Conservation (phyloP, 2,329 filamentous ascomycete genomes). For the Aplosporella prunicola region DNA sequence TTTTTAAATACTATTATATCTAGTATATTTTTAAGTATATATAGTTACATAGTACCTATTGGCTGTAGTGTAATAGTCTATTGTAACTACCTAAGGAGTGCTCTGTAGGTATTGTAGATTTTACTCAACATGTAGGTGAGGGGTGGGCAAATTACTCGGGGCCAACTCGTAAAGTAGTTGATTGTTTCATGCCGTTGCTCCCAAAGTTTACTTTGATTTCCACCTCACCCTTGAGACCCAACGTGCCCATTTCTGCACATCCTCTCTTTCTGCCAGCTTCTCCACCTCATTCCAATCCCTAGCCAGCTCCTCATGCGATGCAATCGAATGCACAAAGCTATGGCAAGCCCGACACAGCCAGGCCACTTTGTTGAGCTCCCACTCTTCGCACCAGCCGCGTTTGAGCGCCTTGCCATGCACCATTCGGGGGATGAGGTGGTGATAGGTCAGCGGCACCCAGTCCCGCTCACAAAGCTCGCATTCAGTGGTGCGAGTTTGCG, state of each 20-base stretch:
- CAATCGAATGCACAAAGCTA: slow-evolving; percentile 68
- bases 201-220: slow-evolving; percentile 39
- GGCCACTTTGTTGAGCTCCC: slow-evolving; percentile 68
- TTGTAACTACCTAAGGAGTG: no score
- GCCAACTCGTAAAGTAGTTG: no score
- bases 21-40: no score
- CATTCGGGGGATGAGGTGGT: slow-evolving; percentile 73
- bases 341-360: slow-evolving; percentile 84
- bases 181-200: no score
- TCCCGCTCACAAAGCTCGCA: slow-evolving; percentile 72
- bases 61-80: no score
- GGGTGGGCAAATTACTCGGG: no score
- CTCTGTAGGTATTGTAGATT: no score
- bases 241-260: slow-evolving; percentile 59
- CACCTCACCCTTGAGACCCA: slow-evolving; percentile 69
- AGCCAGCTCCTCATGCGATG: slow-evolving; percentile 68
- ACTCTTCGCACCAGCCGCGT: slow-evolving; percentile 68
- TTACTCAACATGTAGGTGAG: no score
- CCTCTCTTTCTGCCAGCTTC: slow-evolving; percentile 56
- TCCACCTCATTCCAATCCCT: slow-evolving; percentile 65
- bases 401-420: slow-evolving; percentile 69
- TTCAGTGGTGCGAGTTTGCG: slow-evolving; percentile 43
- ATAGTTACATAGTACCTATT: no score
- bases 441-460: slow-evolving; percentile 71
- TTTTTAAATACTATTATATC: no score